Evolutionary conservation across 1,284 basidiomycete species (phyloP), one percentile per base, ranked within the genome.

Genomic region (Dichomitus squalens): DNA sequence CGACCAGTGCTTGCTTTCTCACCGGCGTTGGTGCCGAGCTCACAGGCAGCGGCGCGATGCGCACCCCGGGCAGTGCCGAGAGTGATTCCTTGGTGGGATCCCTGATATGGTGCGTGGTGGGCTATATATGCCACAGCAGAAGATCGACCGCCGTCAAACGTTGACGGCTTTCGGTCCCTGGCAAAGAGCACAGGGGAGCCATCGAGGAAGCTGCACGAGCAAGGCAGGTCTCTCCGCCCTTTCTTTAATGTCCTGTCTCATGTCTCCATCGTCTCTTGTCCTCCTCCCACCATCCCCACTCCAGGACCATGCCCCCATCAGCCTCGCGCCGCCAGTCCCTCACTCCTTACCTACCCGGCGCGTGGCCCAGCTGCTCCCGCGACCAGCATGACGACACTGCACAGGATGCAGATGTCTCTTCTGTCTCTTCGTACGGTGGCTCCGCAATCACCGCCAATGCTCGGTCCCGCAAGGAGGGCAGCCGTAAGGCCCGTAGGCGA

Each of bases 261-360:
- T 21, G 7, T 14, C 46, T 40, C 23, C 21, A 36, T 33, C 33
- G 40, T 39, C 35, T 35, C 21, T 21, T 40, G 14, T 20, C 51
- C 38, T 53, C 53, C 48, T 48, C 57, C 52, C 51, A 39, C 29
- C 29, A 55, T 55, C 38, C 58, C 38, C 43, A n/a, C 52, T 34
- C 53, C 33, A 43, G 46, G n/a, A n/a, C 57, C 51, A 63, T 67
- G 53, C 50, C 67, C 20, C 60, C 66, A 5, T 46, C 67, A 1
- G 35, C 61, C 16, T 51, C 64, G 4, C 48, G 25, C 27, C 60
- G 61, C 47, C 68, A 64, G 38, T 56, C 66, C 16, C 61, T 64
- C 16, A 64, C 63, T 8, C 69, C 70, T 1, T 64, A 64, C 52
- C 55, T 70, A 31, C 70, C 71, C 25, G 71, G 69, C 43, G 70